phyloP scores from a whole-genome alignment of 2,329 filamentous ascomycete genomes.

The Talaromyces sp. region DNA sequence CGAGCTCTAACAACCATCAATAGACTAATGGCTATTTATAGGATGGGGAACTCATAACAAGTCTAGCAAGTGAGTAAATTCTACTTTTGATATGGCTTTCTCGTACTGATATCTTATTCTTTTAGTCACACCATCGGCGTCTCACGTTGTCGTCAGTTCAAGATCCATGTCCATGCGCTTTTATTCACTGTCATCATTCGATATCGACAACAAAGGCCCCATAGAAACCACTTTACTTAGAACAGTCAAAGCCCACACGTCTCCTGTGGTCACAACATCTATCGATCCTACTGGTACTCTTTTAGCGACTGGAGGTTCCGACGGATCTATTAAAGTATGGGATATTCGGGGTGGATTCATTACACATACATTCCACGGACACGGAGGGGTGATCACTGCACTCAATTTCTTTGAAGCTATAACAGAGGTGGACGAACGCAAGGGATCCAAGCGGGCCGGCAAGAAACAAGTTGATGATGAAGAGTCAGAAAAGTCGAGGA shows the following conservation, averaged over 20 bases:
- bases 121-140: conserved; percentile 78
- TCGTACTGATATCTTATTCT: conserved; percentile 16
- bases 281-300: conserved; percentile 85
- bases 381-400: conserved; percentile 85
- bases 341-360: conserved; percentile 86
- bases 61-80: conserved; percentile 39
- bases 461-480: conserved; percentile 35
- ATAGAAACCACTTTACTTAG: conserved; percentile 68
- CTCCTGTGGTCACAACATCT: conserved; percentile 81
- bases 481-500: conserved; percentile 47
- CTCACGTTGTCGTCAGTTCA: conserved; percentile 86
- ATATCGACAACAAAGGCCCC: conserved; percentile 48
- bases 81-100: not conserved
- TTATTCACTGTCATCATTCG: conserved; percentile 65
- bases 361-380: conserved; percentile 92
- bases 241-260: conserved; percentile 83
- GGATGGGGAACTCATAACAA: conserved; percentile 60
- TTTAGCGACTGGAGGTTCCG: conserved; percentile 86
- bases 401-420: conserved; percentile 81
- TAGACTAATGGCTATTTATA: conserved; percentile 30
- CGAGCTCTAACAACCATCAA: conserved; percentile 17
- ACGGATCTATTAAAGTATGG: conserved; percentile 95
- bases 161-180: conserved; percentile 95
- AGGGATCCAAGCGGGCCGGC: conserved; percentile 35
- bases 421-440: conserved; percentile 35